Conservation (phyloP, 75 land plant species). For the Ceratopteris richardii region DNA sequence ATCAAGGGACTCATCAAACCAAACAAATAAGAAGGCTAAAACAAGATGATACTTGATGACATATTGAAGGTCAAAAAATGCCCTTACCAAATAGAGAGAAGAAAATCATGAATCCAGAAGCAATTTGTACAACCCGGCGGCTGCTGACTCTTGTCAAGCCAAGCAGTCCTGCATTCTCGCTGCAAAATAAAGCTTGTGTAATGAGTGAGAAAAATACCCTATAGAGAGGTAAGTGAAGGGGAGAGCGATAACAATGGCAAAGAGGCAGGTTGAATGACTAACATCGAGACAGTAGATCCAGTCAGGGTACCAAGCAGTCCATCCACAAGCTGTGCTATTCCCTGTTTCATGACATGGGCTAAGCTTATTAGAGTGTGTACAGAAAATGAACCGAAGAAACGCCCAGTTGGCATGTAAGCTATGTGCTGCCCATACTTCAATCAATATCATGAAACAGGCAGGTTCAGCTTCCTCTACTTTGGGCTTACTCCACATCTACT, state of each 20-base stretch:
- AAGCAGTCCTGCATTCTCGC: conserved; percentile 93
- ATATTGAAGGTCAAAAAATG: neutral
- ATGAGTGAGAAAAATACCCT: too few species aligned
- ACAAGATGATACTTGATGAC: neutral
- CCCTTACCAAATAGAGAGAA: conserved; percentile 65
- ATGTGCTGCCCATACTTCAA: too few species aligned
- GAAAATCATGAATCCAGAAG: conserved; percentile 85
- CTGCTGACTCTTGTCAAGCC: conserved; percentile 86
- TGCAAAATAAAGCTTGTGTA: too few species aligned
- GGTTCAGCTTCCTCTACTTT: too few species aligned
- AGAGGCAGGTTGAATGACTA: conserved; percentile 37
- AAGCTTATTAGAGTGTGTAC: neutral
- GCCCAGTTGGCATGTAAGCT: too few species aligned
- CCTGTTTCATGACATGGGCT: conserved; percentile 34
- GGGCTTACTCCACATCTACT: too few species aligned
- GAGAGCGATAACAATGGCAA: too few species aligned
- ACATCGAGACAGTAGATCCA: conserved; percentile 94
- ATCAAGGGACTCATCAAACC: neutral
- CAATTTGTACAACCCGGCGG: conserved; percentile 72
- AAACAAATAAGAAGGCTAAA: neutral
- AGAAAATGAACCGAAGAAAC: too few species aligned
- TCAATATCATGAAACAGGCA: too few species aligned
- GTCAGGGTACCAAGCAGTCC: conserved; percentile 92
- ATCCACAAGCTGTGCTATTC: conserved; percentile 76
- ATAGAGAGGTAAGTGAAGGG: too few species aligned